Base-by-base conservation (phyloP, 2,329 filamentous ascomycete genomes). In the Pseudogymnoascus sp. region DNA sequence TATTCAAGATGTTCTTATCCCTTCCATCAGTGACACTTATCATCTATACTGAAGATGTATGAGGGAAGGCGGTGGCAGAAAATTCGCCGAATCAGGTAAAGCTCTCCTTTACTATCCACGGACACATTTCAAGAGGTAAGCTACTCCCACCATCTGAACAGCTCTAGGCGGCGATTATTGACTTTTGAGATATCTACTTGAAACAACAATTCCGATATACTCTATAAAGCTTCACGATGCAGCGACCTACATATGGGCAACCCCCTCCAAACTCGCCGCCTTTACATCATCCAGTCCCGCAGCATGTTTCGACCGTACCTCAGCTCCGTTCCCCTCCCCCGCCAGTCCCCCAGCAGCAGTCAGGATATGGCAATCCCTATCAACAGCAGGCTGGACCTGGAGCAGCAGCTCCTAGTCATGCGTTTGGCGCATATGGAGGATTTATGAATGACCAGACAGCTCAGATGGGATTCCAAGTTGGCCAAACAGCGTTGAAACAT, bases 251-350 rank as follows among this genome's bases (percentile, higher is more conserved):
- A 62, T 96, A 95, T 79, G 86, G 86, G 76, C 90, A 93, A 73
- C 81, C 83, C 67, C 63, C 70, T 14, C 85, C 85, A 64, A 85
- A 88, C 70, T 96, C 92, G 73, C 93, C 93, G 74, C 93, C 93
- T 68, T 87, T 97, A 70, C 95, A 97, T 77, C 95, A 97, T 75
- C 95, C 95, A 63, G 92, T 97, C 64, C 95, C 95, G 66, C 95
- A 99, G 77, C 95, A 99, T 82, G 93, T 97, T 71, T 97, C 95
- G 73, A 96, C 93, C 63, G 95, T 99, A 59, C 95, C 95, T 49
- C 95, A 97, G 79, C 87, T 99, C 75, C 88, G 96, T 76, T 97
- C 95, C 63, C 95, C 95, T 65, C 93, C 90, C 63, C 90, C 91
- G 65, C 93, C 91, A 38, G 63, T 87, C 67, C 86, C 87, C 63